Conservation (phyloP, 108 stramenopile species). For the Mayamaea pseudoterrestris region DNA sequence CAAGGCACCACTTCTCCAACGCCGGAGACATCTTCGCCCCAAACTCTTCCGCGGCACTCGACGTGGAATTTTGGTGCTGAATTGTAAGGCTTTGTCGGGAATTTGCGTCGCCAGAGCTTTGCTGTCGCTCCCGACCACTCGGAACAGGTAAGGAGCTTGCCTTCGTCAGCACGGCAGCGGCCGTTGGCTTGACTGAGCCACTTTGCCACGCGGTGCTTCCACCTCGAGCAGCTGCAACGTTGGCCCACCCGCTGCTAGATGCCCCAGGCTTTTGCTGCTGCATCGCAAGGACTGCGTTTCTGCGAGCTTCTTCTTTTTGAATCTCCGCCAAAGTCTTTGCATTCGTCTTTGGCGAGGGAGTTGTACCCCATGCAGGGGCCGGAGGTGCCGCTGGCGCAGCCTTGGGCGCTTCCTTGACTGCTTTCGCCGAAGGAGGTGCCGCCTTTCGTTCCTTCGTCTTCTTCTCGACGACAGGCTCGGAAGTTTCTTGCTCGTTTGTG, state of each 20-base stretch:
- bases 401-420: slow-evolving; percentile 1
- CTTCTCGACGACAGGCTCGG: background rate
- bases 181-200: slow-evolving; percentile 22
- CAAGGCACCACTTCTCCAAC: slow-evolving; percentile 85
- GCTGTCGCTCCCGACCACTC: too few species aligned
- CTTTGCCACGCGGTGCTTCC: slow-evolving; percentile 50
- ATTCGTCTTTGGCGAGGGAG: slow-evolving; percentile 14
- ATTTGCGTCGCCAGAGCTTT: too few species aligned
- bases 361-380: slow-evolving; percentile 69
- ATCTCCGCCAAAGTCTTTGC: slow-evolving; percentile 79
- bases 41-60: slow-evolving; percentile 51
- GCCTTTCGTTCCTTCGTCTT: slow-evolving; percentile 21
- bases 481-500: background rate
- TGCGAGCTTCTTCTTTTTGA: slow-evolving; percentile 77
- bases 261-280: slow-evolving; percentile 20
- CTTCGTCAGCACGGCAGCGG: slow-evolving; percentile 18
- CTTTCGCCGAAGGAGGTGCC: slow-evolving; percentile 6
- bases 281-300: slow-evolving; percentile 47
- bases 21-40: slow-evolving; percentile 73
- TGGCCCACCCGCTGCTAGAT: slow-evolving; percentile 74
- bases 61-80: background rate
- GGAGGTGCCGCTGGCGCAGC: slow-evolving; percentile 17
- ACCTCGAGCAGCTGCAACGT: slow-evolving; percentile 48
- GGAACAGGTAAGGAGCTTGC: background rate
- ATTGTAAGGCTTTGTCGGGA: too few species aligned